Evolutionary conservation across 2,329 filamentous ascomycete species (phyloP).

Genomic region (Cercospora citrullina): DNA sequence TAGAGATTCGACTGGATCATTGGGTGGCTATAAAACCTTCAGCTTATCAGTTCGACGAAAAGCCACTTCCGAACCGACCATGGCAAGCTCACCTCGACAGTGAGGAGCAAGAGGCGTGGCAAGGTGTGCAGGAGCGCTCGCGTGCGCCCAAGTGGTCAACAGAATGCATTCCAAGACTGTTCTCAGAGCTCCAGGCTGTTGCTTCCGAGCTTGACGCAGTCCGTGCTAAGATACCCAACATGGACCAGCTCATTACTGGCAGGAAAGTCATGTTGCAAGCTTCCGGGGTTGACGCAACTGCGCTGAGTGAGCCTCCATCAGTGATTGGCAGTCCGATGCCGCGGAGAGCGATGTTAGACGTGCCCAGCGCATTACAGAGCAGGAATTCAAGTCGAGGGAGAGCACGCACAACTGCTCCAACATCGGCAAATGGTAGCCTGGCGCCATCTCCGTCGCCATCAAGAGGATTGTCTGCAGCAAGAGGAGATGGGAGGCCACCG

Average conservation of each 20-base stretch:
- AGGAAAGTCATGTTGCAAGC: conserved; percentile 53
- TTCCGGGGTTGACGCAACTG: conserved; percentile 43
- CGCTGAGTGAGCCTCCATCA: conserved; percentile 28
- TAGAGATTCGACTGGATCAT: conserved; percentile 81
- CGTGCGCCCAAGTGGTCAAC: conserved; percentile 41
- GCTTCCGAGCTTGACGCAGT: conserved; percentile 46
- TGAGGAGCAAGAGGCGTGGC: conserved; percentile 37
- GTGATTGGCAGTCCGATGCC: conserved; percentile 24
- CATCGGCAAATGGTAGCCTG: conserved; percentile 15
- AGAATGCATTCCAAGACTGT: conserved; percentile 42
- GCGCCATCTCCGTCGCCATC: conserved; percentile 15
- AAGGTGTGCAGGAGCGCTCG: conserved; percentile 36
- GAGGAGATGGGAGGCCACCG: conserved; percentile 1
- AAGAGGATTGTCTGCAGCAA: conserved; percentile 19
- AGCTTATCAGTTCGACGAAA: conserved; percentile 32
- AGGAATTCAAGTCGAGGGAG: conserved; percentile 27
- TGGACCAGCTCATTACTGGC: conserved; percentile 51
- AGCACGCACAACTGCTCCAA: conserved; percentile 22
- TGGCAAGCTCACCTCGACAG: conserved; percentile 38
- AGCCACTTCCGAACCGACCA: conserved; percentile 42
- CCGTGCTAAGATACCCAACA: conserved; percentile 47
- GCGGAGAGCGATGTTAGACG: conserved; percentile 19
- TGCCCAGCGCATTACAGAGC: conserved; percentile 17
- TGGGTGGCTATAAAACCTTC: conserved; percentile 67
- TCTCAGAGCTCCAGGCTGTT: conserved; percentile 46